These are phyloP conservation scores for Pythium oligandrum DNA, from an alignment of 352 stramenopile genomes.

Conservation along the genomic window DNA sequence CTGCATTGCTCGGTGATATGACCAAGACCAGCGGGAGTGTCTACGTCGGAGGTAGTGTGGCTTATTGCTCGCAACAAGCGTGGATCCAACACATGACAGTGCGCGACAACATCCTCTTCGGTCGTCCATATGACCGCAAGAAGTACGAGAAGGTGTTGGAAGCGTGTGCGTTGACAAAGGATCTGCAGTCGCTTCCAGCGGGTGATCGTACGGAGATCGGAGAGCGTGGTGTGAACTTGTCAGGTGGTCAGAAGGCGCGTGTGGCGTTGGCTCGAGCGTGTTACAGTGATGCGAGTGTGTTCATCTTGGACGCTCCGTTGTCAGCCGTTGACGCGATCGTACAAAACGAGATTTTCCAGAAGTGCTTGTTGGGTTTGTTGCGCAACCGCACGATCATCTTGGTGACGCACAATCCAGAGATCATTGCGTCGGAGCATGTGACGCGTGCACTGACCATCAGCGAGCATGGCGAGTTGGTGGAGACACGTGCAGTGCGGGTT, in stretches of 20 bases:
- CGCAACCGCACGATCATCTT: constrained; percentile 11
- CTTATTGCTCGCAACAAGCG: constrained; percentile 69
- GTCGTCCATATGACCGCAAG: too few relatives aligned
- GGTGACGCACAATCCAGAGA: constrained; percentile 15
- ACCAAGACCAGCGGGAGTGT: constrained; percentile 23
- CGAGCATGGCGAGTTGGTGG: background rate
- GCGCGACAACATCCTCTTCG: too few relatives aligned
- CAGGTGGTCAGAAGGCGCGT: constrained; percentile 34
- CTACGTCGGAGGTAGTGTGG: constrained; percentile 30
- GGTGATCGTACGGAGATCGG: constrained; percentile 45
- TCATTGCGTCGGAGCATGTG: constrained; percentile 7
- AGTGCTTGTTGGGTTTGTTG: constrained; percentile 24
- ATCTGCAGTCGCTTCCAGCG: constrained; percentile 50
- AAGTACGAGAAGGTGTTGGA: too few relatives aligned
- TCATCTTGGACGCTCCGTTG: constrained; percentile 13
- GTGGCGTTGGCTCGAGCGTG: constrained; percentile 43
- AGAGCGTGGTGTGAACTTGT: constrained; percentile 33
- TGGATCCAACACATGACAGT: too few relatives aligned
- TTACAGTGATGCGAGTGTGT: constrained; percentile 33
- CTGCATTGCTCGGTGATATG: constrained; percentile 91
- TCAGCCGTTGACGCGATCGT: constrained; percentile 27
- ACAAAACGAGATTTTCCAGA: constrained; percentile 39
- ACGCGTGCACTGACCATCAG: constrained; percentile 4
- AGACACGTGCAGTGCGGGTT: constrained; percentile 3
- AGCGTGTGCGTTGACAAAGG: too few relatives aligned